Evolutionary conservation across 202 grass and related monocot genomes (phyloP).

Genomic region (Digitaria exilis): DNA sequence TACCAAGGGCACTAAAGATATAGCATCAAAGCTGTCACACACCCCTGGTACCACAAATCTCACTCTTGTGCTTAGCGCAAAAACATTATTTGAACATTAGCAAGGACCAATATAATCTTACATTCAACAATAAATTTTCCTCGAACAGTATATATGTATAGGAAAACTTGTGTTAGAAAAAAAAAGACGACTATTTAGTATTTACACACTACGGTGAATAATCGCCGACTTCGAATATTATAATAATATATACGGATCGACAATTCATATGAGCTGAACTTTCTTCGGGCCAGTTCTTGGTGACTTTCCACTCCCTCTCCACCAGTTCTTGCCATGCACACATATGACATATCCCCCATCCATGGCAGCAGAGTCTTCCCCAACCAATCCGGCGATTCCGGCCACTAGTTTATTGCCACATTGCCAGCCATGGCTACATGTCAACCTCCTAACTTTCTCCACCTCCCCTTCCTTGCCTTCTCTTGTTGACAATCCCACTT

Average conservation of each 20-base stretch:
- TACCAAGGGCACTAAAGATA: not conserved
- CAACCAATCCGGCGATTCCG: constrained; percentile 9
- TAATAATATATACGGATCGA: too few species aligned
- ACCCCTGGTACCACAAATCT: not conserved
- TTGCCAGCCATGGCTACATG: constrained; percentile 30
- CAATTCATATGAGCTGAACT: too few species aligned
- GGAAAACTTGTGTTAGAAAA: not conserved
- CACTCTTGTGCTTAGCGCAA: not conserved
- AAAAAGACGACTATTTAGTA: not conserved
- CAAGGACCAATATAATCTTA: not conserved
- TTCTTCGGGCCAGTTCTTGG: not conserved
- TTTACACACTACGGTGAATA: not conserved
- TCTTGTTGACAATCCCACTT: constrained; percentile 54
- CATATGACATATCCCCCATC: constrained; percentile 5
- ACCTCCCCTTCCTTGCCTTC: not conserved
- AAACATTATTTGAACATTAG: not conserved
- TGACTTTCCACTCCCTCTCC: not conserved
- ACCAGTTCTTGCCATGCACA: not conserved
- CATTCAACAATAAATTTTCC: not conserved
- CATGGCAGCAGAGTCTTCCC: not conserved
- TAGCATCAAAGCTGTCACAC: not conserved
- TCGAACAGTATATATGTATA: not conserved
- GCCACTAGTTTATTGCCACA: constrained; percentile 39
- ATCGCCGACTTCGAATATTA: too few species aligned
- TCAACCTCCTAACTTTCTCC: constrained; percentile 35